Evolutionary conservation across 345 rosid species (phyloP).

Genomic region (Camelina laxa): DNA sequence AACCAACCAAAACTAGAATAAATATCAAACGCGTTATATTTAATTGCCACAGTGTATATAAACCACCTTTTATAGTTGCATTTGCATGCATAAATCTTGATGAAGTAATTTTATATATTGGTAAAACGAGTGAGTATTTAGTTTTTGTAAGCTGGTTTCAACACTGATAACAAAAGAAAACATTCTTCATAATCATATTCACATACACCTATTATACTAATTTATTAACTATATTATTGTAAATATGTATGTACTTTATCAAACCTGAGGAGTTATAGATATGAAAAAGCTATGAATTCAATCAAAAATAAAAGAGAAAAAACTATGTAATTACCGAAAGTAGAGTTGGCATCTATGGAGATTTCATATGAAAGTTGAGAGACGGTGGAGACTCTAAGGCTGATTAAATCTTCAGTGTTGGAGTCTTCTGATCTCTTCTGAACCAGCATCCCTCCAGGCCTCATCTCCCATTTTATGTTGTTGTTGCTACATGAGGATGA

Average conservation of each 20-base stretch:
- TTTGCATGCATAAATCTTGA: background rate
- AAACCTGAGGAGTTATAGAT: background rate
- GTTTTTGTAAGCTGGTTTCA: conserved; percentile 5
- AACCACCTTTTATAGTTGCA: background rate
- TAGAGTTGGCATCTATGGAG: conserved; percentile 81
- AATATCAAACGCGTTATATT: background rate
- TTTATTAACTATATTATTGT: background rate
- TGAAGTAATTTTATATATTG: background rate
- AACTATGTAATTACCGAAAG: conserved; percentile 62
- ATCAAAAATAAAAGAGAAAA: background rate
- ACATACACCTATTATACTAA: background rate
- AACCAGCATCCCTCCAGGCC: conserved; percentile 98
- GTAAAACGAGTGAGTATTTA: conserved; percentile 3
- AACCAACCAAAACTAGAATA: conserved; percentile 12
- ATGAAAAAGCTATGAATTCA: background rate
- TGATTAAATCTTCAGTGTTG: conserved; percentile 53
- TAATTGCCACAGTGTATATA: background rate
- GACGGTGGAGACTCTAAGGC: conserved; percentile 68
- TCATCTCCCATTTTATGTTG: conserved; percentile 85
- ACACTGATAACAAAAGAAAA: background rate
- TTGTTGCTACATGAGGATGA: conserved; percentile 32
- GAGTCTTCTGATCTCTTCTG: conserved; percentile 69
- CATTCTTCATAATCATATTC: background rate
- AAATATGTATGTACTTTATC: background rate
- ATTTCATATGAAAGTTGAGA: conserved; percentile 70